Evolutionary conservation across 805 yeast genomes (phyloP).

Genomic region (Wickerhamomyces queroliae): DNA sequence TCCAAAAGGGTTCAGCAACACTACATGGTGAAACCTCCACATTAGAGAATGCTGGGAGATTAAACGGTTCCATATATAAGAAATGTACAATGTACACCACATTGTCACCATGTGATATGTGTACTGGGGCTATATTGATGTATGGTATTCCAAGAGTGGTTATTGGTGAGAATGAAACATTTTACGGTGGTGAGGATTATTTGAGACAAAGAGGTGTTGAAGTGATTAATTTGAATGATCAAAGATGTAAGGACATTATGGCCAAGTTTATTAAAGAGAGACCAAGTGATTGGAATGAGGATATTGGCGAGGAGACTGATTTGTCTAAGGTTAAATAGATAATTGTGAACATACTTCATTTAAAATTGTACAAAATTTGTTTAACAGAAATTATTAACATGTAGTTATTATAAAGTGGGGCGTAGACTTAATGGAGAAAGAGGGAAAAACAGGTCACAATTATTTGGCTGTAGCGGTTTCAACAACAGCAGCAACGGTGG

Average conservation of each 20-base stretch:
- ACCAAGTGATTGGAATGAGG: conserved; percentile 80
- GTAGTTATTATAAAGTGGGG: too few species aligned
- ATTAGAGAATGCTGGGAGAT: conserved; percentile 85
- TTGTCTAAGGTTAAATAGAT: conserved; percentile 1
- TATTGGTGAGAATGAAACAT: conserved; percentile 82
- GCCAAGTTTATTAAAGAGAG: conserved; percentile 67
- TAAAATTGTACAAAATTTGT: neutral
- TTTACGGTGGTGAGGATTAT: conserved; percentile 78
- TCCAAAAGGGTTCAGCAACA: conserved; percentile 79
- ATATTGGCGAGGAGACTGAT: conserved; percentile 53
- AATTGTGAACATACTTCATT: neutral
- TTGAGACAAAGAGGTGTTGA: conserved; percentile 65
- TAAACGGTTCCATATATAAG: conserved; percentile 73
- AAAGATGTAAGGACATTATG: conserved; percentile 68
- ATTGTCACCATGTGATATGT: conserved; percentile 91
- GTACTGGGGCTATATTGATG: conserved; percentile 87
- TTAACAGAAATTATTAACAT: neutral
- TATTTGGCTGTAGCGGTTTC: conserved; percentile 4
- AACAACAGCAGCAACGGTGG: conserved; percentile 11
- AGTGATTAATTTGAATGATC: conserved; percentile 53
- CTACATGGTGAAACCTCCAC: conserved; percentile 92
- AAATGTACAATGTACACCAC: conserved; percentile 93
- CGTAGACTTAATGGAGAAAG: neutral
- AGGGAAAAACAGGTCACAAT: neutral
- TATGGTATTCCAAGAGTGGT: conserved; percentile 87